Conservation (phyloP, 305 asterid genomes). For the Solanum hybrid region DNA sequence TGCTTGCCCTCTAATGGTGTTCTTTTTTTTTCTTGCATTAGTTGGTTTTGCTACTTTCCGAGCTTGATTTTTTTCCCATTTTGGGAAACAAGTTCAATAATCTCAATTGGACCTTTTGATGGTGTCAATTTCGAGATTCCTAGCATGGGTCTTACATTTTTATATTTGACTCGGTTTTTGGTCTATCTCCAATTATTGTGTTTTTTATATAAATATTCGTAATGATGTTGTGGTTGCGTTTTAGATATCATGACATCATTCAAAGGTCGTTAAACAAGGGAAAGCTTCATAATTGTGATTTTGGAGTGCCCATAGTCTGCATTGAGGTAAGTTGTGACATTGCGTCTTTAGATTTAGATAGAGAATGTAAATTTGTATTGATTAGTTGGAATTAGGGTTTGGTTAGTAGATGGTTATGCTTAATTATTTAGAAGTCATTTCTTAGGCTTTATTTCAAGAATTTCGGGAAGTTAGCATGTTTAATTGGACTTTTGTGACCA, state of each 20-base stretch:
- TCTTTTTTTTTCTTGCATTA: not conserved
- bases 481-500: not conserved
- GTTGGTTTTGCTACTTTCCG: not conserved
- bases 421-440: not conserved
- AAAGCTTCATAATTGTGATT: not conserved
- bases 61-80: not conserved
- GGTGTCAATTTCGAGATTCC: not conserved
- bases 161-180: not conserved
- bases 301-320: not conserved
- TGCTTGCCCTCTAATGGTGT: too few species aligned
- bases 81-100: not conserved
- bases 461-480: not conserved
- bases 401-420: not conserved
- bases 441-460: not conserved
- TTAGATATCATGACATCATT: not conserved
- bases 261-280: not conserved
- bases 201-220: too few species aligned
- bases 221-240: not conserved
- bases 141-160: not conserved
- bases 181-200: too few species aligned
- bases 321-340: not conserved
- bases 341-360: not conserved
- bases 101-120: not conserved
- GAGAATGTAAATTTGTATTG: not conserved
- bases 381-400: not conserved